phyloP scores from a whole-genome alignment of 371 early-diverging fungal species.

The Rhizomucor miehei region DNA sequence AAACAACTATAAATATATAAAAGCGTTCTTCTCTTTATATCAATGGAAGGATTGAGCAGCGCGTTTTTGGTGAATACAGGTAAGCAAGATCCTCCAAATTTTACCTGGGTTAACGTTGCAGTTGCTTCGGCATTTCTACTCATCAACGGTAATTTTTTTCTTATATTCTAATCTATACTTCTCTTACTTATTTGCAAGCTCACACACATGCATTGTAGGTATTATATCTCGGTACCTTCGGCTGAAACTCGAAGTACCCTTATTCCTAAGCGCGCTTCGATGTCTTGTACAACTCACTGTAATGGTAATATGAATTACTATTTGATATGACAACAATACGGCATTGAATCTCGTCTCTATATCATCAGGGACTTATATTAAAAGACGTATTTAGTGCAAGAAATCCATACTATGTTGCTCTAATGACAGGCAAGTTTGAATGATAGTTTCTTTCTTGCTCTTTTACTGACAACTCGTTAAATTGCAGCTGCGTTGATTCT shows the following conservation, averaged over 20 bases:
- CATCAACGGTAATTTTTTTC: constrained; percentile 33
- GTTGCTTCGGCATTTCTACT: constrained; percentile 48
- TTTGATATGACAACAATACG: neutral
- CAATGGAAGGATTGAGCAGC: too few species aligned
- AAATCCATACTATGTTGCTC: constrained; percentile 45
- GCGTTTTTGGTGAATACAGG: too few species aligned
- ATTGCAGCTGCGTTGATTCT: constrained; percentile 31
- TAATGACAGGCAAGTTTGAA: constrained; percentile 53
- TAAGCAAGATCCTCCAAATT: neutral
- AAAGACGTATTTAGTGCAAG: constrained; percentile 57
- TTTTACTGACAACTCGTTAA: neutral
- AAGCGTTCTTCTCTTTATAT: too few species aligned
- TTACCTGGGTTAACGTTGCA: constrained; percentile 46
- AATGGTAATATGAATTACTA: constrained; percentile 40
- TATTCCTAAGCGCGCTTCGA: constrained; percentile 59
- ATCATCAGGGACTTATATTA: constrained; percentile 48
- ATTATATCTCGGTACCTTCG: constrained; percentile 53
- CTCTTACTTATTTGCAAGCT: too few species aligned
- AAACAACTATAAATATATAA: too few species aligned
- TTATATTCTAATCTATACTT: too few species aligned
- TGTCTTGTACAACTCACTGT: constrained; percentile 59
- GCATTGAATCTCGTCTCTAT: neutral
- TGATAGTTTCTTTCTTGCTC: neutral
- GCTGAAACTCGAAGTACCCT: constrained; percentile 53
- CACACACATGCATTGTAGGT: constrained; percentile 37